These are phyloP conservation scores for Cladorrhinum samala DNA, from an alignment of 495 filamentous ascomycete genomes.

Conservation along the genomic window DNA sequence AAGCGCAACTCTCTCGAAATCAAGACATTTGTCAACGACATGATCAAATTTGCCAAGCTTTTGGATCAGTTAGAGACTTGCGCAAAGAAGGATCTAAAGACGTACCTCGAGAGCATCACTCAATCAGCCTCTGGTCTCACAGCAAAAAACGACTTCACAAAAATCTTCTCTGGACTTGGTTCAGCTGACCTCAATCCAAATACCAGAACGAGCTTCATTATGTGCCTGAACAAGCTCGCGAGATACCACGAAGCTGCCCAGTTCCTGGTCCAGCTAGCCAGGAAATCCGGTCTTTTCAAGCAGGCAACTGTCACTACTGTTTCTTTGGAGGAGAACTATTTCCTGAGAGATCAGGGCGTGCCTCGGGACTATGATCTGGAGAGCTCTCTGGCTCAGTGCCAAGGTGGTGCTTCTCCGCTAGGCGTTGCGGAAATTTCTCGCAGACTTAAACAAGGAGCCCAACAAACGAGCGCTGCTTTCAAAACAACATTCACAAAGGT, in stretches of 20 bases:
- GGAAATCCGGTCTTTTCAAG: constrained; percentile 19
- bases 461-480: background rate
- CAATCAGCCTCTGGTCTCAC: constrained; percentile 1
- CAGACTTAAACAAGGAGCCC: background rate
- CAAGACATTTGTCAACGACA: background rate
- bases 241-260: constrained; percentile 30
- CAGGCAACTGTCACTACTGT: constrained; percentile 20
- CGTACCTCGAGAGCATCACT: constrained; percentile 2
- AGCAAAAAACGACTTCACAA: background rate
- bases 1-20: background rate
- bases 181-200: constrained; percentile 5
- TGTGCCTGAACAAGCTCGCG: constrained; percentile 29
- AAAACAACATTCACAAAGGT: constrained; percentile 4
- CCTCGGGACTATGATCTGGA: background rate
- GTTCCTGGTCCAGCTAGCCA: constrained; percentile 26
- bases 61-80: background rate
- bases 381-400: background rate
- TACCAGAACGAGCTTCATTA: constrained; percentile 16
- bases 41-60: background rate
- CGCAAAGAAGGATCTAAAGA: background rate
- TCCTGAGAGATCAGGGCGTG: constrained; percentile 9
- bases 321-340: constrained; percentile 21
- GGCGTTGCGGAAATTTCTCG: background rate
- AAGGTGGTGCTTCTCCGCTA: background rate
- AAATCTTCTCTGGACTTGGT: constrained; percentile 9